Evolutionary conservation across 768 basidiomycete species (phyloP).

Genomic region (Panaeolus papilionaceus): DNA sequence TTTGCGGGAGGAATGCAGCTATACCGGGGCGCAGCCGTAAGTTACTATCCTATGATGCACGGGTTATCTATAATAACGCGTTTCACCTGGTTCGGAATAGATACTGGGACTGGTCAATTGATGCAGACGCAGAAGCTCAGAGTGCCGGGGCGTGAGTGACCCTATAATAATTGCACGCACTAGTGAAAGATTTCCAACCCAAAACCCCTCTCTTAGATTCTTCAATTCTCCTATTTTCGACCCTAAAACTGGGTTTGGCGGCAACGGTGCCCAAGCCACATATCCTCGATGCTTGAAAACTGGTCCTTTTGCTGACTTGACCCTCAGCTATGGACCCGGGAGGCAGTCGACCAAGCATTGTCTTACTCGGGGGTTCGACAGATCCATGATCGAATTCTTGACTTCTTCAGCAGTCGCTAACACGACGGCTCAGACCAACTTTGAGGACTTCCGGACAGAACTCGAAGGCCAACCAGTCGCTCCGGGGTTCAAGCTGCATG

Average conservation of each 20-base stretch:
- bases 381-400: conserved; percentile 26
- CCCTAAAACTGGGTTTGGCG: conserved; percentile 40
- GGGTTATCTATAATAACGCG: not conserved
- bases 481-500: conserved; percentile 35
- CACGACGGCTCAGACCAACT: conserved; percentile 32
- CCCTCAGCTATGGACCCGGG: conserved; percentile 41
- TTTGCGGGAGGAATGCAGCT: conserved; percentile 39
- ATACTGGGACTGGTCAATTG: conserved; percentile 46
- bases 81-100: conserved; percentile 23
- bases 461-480: conserved; percentile 42
- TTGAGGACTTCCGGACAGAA: conserved; percentile 41
- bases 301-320: conserved; percentile 43
- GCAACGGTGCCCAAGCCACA: conserved; percentile 34
- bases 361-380: conserved; percentile 40
- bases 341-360: conserved; percentile 37
- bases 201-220: conserved; percentile 29
- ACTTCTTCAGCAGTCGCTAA: conserved; percentile 29
- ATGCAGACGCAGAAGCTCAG: conserved; percentile 29
- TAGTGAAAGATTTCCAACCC: not conserved
- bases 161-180: not conserved
- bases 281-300: conserved; percentile 34
- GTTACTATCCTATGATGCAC: conserved; percentile 11
- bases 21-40: conserved; percentile 38
- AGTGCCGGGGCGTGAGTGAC: conserved; percentile 18
- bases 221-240: conserved; percentile 41